Base-by-base conservation (phyloP, 2,329 filamentous ascomycete genomes). In the Orbilia javanica region DNA sequence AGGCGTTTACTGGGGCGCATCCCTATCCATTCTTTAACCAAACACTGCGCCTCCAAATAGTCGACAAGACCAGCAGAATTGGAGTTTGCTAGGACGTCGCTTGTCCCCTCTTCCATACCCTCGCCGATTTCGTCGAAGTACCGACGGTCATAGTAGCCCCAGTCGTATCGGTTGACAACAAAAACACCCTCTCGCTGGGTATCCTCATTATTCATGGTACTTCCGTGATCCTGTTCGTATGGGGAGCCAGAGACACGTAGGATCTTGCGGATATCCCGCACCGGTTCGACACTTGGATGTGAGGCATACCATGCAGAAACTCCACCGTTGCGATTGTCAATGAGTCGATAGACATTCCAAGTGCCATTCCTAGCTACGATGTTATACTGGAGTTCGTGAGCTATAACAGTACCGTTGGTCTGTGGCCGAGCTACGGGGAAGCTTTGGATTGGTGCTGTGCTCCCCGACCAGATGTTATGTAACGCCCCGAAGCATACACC, bases 151-250 rank as follows among this genome's bases (percentile, higher is more conserved):
- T 80, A 75, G 48, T 72, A 79, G 39, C 65, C 75, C 79, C 74
- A 80, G 60, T 80, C 79, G 57, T 79, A 80, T 15, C 65, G 55
- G 53, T 79, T 75, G 39, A 80, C 74, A 42, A 76, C 74, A 31
- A 79, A 44, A 20, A 80, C 52, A 44, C 39, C 48, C 55, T 76
- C 74, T 53, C n/a, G 39, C 10, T 62, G 48, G 20, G 75, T 80
- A 13, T 68, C 71, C n/a, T 79, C 69, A 31, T 72, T 50, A 44
- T 80, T 80, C 27, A 66, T 79, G 13, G 50, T 55, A 50, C 70
- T 79, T 31, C 79, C 79, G 46, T 52, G 68, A 46, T 79, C 75
- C 13, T 22, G 3, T 57, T 80, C 79, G 52, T 80, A 79, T 0
- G 70, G 75, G 46, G 79, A 80, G 13, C 79, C 75, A 11, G 79